Percentiles rank a stretch among this genome's conserved stretches.
phyloP scores from a whole-genome alignment of 2,329 filamentous ascomycete genomes.

The Lachnellula hyalina region DNA sequence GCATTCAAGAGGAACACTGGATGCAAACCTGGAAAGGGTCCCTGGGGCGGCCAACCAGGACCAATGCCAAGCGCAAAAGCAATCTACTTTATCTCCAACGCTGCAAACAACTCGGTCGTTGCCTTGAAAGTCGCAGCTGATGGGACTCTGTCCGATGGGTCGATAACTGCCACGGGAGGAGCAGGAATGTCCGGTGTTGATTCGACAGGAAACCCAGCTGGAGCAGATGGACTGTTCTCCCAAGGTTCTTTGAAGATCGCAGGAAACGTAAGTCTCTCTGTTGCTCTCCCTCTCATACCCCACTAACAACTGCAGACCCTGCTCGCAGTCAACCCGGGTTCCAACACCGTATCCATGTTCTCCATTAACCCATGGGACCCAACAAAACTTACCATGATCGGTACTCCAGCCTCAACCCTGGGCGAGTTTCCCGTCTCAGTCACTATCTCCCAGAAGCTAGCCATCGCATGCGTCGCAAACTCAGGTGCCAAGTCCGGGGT shows the following conservation, averaged over 20 bases:
- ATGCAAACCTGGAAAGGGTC: background rate
- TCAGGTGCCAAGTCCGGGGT: constrained; percentile 41
- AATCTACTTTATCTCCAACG: constrained; percentile 53
- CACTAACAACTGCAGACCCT: constrained; percentile 35
- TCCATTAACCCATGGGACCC: constrained; percentile 38
- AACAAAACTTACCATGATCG: constrained; percentile 40
- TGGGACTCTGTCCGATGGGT: constrained; percentile 42
- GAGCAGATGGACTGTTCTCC: constrained; percentile 45
- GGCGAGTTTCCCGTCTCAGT: constrained; percentile 51
- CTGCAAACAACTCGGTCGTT: constrained; percentile 42
- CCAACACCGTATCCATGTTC: constrained; percentile 48
- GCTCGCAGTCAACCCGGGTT: constrained; percentile 51
- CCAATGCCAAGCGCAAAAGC: constrained; percentile 33
- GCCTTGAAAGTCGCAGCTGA: constrained; percentile 43
- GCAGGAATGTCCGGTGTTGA: constrained; percentile 39
- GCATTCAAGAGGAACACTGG: background rate
- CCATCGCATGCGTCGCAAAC: constrained; percentile 42
- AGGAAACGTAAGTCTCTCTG: constrained; percentile 40
- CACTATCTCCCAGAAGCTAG: constrained; percentile 39
- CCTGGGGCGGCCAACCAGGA: constrained; percentile 1
- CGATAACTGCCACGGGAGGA: constrained; percentile 42
- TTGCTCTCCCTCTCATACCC: background rate
- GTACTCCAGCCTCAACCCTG: constrained; percentile 38
- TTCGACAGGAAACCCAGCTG: constrained; percentile 35
- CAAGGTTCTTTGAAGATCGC: constrained; percentile 46